Base-by-base conservation (phyloP, 768 basidiomycete species). In the Mycena olivaceomarginata region DNA sequence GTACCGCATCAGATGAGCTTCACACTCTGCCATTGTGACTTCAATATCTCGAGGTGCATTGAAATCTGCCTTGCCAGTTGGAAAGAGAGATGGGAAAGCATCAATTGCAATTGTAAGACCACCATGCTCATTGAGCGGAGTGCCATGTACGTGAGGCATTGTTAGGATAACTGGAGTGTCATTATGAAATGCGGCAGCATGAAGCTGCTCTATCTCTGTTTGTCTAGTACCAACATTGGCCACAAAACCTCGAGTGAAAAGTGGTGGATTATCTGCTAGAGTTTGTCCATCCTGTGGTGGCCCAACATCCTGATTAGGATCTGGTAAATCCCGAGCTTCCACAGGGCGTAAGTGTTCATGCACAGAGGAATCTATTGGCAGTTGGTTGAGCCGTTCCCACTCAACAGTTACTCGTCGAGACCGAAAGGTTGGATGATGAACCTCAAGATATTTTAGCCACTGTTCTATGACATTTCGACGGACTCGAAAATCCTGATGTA, bases 71-170 rank as follows among this genome's bases (percentile, higher is more conserved):
- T 68, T 45, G 4, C 81, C 81, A 66, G 66, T 70, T 31, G 80
- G 79, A 57, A 83, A 84, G 6, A 84, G 59, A 20, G 82, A 77
- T 8, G 83, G 82, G 66, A 84, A 84, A 0, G 81, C 81, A 68
- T 77, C 67, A 10, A 79, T 81, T 15, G 64, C 71, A 63, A 70
- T 80, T 46, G 57, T 37, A 0, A 12, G 48, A 1, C 48, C 51
- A 16, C 15, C 31, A 67, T 51, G 31, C 37, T 67, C 66, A n/a
- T n/a, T 67, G 18, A 67, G 51, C 18, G 66, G 66, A 2, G 66
- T 67, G 2, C 66, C 66, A 20, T 25, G 48, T 1, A 67, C 51
- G 7, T 31, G 18, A 6, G 66, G 66, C 66, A 67, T 67, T 12
- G 66, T 67, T 4, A 67, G 20, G 9, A 67, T 40, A n/a, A n/a